Evolutionary conservation across 371 early-diverging fungal species (phyloP), one percentile per base, ranked within the genome.

Genomic region (Phascolomyces articulosus): DNA sequence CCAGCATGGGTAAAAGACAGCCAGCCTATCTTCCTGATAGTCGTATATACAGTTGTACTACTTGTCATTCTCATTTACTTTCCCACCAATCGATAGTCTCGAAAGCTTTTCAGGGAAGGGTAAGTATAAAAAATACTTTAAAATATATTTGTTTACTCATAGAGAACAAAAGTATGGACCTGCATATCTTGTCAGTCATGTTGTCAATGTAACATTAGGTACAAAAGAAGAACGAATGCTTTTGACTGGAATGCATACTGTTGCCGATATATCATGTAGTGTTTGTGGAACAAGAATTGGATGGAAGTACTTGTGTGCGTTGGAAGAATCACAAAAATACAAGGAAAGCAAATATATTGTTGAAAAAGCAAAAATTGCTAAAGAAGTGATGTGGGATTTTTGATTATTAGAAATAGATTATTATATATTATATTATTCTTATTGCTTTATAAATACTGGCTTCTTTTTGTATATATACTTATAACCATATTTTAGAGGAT

Each of bases 271-370:
- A 27, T 73, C 67, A 27, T 94, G 93, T 67, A 71, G 66, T 26
- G 64, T 80, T 21, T 93, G 93, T 60, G 72, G 79, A 40, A 69
- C 80, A 18, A 79, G 86, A 21, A 71, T 94, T n/a, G 95, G 95
- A 2, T 94, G 93, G 92, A 86, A 85, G 65, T 93, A 93, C 71
- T 80, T 89, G 61, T 70, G 78, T 63, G 67, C 74, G 18, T 68
- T 74, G 40, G 72, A 88, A 62, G 80, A 83, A 41, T 75, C 77
- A 23, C 92, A 94, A 72, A 88, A 87, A 67, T 93, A 94, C 79
- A 93, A 94, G 66, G 93, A 92, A 65, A 91, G 91, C 55, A 87
- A 85, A 70, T 92, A 75, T 63, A 91, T 94, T 66, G 76, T 94
- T 26, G 92, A 90, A 60, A 85, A 85, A 65, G 63, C 75, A 49